Evolutionary conservation across 257 asterid genomes (phyloP).

Genomic region (Coffea eugenioides): DNA sequence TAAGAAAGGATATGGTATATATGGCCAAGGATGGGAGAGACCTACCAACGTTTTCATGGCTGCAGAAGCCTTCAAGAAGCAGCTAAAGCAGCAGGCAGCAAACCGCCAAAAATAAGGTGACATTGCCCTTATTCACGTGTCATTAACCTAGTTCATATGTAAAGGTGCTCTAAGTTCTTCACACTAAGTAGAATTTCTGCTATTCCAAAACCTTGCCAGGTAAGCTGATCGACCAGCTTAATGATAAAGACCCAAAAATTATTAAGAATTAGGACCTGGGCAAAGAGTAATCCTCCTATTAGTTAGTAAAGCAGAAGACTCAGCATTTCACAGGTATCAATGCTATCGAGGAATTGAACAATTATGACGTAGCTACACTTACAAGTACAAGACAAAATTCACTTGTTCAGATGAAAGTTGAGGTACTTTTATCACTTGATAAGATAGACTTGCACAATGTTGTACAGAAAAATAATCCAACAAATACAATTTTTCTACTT

Average conservation of each 20-base stretch:
- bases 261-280: slow-evolving; percentile 41
- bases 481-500: neutral
- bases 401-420: neutral
- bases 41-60: slow-evolving; percentile 59
- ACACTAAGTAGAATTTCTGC: slow-evolving; percentile 8
- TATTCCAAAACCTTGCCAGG: slow-evolving; percentile 26
- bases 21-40: slow-evolving; percentile 70
- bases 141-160: neutral
- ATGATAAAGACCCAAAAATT: slow-evolving; percentile 20
- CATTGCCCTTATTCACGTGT: neutral
- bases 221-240: slow-evolving; percentile 25
- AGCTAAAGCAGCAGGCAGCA: slow-evolving; percentile 5
- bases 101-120: slow-evolving; percentile 32
- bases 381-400: neutral
- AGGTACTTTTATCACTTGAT: neutral
- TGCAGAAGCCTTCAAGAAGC: slow-evolving; percentile 50
- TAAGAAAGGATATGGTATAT: slow-evolving; percentile 53
- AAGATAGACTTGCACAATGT: neutral
- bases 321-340: too few species aligned
- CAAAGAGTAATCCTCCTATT: slow-evolving; percentile 12
- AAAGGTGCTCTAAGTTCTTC: neutral
- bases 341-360: neutral
- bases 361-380: neutral
- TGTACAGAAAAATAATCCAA: neutral
- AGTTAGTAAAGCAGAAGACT: neutral